phyloP scores from a whole-genome alignment of 257 asterid genomes.

The Solanum etuberosum region DNA sequence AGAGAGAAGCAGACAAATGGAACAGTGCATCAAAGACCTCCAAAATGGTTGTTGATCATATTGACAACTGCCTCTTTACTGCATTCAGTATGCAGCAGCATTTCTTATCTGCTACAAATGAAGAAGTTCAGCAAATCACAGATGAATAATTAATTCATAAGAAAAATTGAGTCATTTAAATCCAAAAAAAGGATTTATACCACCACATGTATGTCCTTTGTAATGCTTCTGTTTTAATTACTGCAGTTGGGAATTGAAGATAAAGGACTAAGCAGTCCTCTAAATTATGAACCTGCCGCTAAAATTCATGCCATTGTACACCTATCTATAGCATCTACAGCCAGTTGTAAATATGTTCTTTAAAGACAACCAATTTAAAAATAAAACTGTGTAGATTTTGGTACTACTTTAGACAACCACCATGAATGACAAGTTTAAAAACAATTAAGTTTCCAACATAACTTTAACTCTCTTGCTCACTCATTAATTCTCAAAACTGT shows the following conservation, averaged over 20 bases:
- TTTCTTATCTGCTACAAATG: constrained; percentile 8
- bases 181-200: neutral
- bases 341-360: neutral
- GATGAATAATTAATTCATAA: constrained; percentile 10
- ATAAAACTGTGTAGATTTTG: neutral
- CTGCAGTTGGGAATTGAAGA: neutral
- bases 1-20: neutral
- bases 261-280: neutral
- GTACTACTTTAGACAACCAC: neutral
- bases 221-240: neutral
- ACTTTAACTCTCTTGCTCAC: neutral
- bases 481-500: neutral
- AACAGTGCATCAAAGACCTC: neutral
- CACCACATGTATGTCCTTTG: neutral
- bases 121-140: neutral
- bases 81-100: constrained; percentile 1
- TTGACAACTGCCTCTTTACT: constrained; percentile 1
- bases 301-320: neutral
- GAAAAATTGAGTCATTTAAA: neutral
- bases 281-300: neutral
- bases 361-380: neutral
- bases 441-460: neutral
- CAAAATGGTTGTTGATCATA: constrained; percentile 10
- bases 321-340: neutral
- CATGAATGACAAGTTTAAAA: neutral